Base-by-base conservation (phyloP, 2,329 filamentous ascomycete species). In the Fusarium udum region DNA sequence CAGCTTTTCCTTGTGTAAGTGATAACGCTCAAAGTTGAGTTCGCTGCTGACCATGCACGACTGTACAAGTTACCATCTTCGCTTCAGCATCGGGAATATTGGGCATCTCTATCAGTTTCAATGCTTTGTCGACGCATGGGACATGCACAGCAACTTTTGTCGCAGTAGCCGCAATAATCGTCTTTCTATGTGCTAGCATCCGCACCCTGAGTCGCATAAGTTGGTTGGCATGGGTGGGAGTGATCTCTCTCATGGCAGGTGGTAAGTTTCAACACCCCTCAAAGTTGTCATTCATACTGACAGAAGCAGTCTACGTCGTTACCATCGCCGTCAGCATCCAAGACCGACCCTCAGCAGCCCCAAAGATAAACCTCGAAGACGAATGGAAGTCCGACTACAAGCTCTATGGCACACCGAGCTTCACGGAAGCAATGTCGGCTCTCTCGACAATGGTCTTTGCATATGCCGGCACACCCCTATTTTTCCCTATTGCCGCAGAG, bases 131-230 rank as follows among this genome's bases (percentile, higher is more conserved):
- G 1, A 69, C 76, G 1, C 83, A 84, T 61, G 83, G 75, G 6
- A 69, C 79, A 9, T 84, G 83, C 71, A 84, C 83, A 18, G 82
- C 82, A 6, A 71, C 80, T 24, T 84, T 84, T 32, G 82, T 83
- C 14, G 81, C 78, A 20, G 77, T 84, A 6, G 81, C 82, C 16
- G 78, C 77, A 22, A 61, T 78, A 22, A 58, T 77, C 15, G 72
- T 70, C 16, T 79, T 82, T 56, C 71, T 70, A 18, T 75, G 84
- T 20, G 78, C 79, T 3, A 80, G 79, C 61, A 77, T 82, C 24
- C 80, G 76, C 6, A 82, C 80, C 0, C 75, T 82, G 14, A 73
- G 78, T 14, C 75, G 77, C 20, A 78, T 82, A 26, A 79, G 73
- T 32, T 81, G 78, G 79, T 72, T 82, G 4, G 79, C 79, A 4